Percentiles rank a stretch among this genome's conserved stretches.
Evolutionary conservation across 495 filamentous ascomycete genomes (phyloP).

Genomic region (Penicillium riverlandense): DNA sequence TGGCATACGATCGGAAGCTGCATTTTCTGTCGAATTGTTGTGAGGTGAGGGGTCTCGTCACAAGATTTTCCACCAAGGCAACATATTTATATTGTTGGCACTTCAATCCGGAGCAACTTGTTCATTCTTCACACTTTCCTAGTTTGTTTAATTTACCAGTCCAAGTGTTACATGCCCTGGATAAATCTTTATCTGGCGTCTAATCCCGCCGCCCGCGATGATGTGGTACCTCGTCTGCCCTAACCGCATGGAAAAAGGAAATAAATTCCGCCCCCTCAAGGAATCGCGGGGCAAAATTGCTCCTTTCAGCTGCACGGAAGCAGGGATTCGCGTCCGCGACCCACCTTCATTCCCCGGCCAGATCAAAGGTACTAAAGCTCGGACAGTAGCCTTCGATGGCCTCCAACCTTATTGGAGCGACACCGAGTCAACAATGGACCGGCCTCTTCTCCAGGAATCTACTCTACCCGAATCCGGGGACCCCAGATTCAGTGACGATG

Average conservation of each 20-base stretch:
- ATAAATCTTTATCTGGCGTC: too few relatives aligned
- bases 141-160: too few relatives aligned
- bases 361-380: too few relatives aligned
- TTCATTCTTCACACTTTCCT: too few relatives aligned
- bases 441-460: background rate
- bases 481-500: too few relatives aligned
- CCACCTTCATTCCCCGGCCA: background rate
- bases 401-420: background rate
- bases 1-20: background rate
- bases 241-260: background rate
- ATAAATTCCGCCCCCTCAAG: background rate
- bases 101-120: too few relatives aligned
- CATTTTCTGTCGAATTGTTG: background rate
- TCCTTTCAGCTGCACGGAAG: background rate
- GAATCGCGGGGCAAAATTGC: background rate
- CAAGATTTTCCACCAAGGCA: too few relatives aligned
- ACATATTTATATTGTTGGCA: too few relatives aligned
- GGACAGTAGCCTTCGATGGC: background rate
- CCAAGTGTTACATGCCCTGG: too few relatives aligned
- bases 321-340: background rate
- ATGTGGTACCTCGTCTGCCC: background rate
- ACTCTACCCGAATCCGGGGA: background rate
- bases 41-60: too few relatives aligned
- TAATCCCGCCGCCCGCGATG: too few relatives aligned
- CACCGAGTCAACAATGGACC: background rate